Base-by-base conservation (phyloP, 2,329 filamentous ascomycete genomes). In the Fusarium napiforme region DNA sequence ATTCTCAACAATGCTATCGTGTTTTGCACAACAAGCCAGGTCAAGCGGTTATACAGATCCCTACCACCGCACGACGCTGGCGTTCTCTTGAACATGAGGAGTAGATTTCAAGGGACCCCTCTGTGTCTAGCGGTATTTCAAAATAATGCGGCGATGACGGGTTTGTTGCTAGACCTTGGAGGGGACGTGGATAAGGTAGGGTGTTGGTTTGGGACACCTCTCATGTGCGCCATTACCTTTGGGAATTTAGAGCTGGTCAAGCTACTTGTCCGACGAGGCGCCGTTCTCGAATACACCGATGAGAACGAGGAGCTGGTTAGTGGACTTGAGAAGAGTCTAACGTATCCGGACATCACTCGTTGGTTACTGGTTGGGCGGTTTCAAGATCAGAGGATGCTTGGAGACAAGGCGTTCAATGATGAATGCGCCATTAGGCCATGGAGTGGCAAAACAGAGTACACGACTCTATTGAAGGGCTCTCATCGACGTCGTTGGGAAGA, bases 301-400 rank as follows among this genome's bases (percentile, higher is more conserved):
- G 11, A 34, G 12, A 26, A 32, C 6, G 53, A 15, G 1, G 9
- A 16, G 2, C 12, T 28, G 21, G 28, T 21, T 5, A 59, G 53
- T 21, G 37, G 43, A 1, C 19, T 64, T 4, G 1, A 21, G 12
- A 21, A n/a, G 6, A 59, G 60, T 9, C 37, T 59, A 9, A 47
- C 42, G 3, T 36, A 60, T 11, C 47, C 65, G 2, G 9, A 40
- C 1, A 23, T 69, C 11, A 69, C 42, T 4, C 28, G 7, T 8
- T 71, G 60, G 69, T 10, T 69, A 7, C 43, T 69, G 1, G 57
- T 62, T 49, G 58, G 39, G 2, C 47, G 69, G 5, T 69, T 32
- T 7, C 61, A 60, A 10, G 61, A 71, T 32, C 60, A 71, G 18
- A 26, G 19, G 2, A 45, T 23, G 21, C 9, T 71, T 7, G 4